Evolutionary conservation across 495 filamentous ascomycete species (phyloP).

Genomic region (Hypoxylon perforatum): DNA sequence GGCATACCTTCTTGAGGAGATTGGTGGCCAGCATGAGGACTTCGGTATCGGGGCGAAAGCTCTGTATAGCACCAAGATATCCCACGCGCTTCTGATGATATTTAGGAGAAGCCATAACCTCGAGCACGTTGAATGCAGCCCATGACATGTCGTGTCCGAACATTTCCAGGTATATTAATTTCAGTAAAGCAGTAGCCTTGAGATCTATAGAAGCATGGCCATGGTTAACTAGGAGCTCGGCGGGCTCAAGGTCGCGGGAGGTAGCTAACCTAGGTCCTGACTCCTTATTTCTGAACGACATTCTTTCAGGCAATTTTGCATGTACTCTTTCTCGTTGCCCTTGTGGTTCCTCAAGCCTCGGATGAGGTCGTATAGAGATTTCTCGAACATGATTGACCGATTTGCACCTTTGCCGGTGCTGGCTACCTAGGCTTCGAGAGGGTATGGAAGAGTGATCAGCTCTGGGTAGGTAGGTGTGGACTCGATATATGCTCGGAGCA

Average conservation of each 20-base stretch:
- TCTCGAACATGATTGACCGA: conserved; percentile 75
- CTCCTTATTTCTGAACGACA: conserved; percentile 89
- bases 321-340: conserved; percentile 92
- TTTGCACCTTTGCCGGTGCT: conserved; percentile 34
- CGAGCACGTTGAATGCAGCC: conserved; percentile 97
- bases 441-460: conserved; percentile 24
- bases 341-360: conserved; percentile 93
- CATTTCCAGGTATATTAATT: conserved; percentile 98
- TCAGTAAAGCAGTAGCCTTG: conserved; percentile 94
- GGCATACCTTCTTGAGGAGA: conserved; percentile 86
- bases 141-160: conserved; percentile 99
- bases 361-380: conserved; percentile 98
- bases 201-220: conserved; percentile 68
- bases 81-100: conserved; percentile 95
- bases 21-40: conserved; percentile 98
- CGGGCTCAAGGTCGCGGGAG: not conserved
- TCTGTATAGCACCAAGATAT: conserved; percentile 96
- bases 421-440: conserved; percentile 3
- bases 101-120: conserved; percentile 96
- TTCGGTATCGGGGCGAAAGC: conserved; percentile 93
- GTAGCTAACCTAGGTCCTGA: conserved; percentile 83
- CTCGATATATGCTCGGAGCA: conserved; percentile 10
- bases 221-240: conserved; percentile 35
- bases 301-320: conserved; percentile 90
- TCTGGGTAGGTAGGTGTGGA: conserved; percentile 18